Base-by-base conservation (phyloP, 495 filamentous ascomycete genomes). In the Pyrenula massariospora region DNA sequence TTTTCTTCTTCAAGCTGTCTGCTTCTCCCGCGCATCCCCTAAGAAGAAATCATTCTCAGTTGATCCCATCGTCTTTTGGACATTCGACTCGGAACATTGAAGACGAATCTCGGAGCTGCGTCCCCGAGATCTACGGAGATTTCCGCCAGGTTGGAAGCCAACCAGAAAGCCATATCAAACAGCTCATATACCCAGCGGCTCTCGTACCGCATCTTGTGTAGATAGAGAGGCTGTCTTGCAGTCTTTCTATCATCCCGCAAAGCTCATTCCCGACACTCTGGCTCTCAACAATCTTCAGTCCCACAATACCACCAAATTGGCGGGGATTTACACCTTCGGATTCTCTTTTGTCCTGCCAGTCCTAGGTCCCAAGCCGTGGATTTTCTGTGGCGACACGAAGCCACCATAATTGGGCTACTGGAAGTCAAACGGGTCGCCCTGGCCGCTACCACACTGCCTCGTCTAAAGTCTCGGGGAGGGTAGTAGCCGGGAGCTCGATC, bases 361-460 rank as follows among this genome's bases (percentile, higher is more conserved):
- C 72, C 86, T 94, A 65, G 90, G 90, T 77, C 91, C 93, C 69
- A 81, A 83, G 65, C 80, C 82, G 75, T 84, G 91, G 89, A 87
- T 89, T 80, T 91, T 93, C 74, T 82, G 84, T 79, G 91, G 93
- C 84, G 89, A 87, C 79, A 93, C 90, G 78, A 91, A 93, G 79
- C 93, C 93, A 67, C 93, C 93, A 78, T 98, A 97, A 96, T 73
- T 91, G 73, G 78, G 66, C 73, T 75, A 78, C 63, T 53, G 60
- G 55, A 54, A 56, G 63, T 56, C 59, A 53, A 31, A 20, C 24
- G 5, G 51, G 56, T 48, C 56, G 70, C 63, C 65, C 63, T 72
- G 67, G 68, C 70, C 5, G 11, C 22, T 53, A 62, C 60, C 56
- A 42, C 54, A 48, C 64, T 60, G 58, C 64, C 64, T 63, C 58